A percentile compares a stretch with the other conserved stretches of the same genome.
Conservation (phyloP, 2,329 filamentous ascomycete genomes). For the Colletotrichum aenigma region DNA sequence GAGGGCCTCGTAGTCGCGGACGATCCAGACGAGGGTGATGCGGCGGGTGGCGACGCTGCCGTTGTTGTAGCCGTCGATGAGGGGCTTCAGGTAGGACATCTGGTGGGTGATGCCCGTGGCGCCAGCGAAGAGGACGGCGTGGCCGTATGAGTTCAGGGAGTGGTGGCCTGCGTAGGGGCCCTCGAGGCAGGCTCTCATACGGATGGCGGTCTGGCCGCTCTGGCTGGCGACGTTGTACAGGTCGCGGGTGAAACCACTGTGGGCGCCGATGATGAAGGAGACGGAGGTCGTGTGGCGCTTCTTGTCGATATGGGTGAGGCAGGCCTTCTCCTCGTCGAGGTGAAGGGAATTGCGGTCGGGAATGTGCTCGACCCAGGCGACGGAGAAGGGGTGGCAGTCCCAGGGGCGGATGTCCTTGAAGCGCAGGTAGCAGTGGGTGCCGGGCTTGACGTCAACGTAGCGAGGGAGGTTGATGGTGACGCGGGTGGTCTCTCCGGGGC, state of each 20-base stretch:
- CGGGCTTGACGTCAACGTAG: constrained; percentile 68
- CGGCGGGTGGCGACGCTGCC: constrained; percentile 80
- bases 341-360: constrained; percentile 40
- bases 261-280: constrained; percentile 84
- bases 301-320: constrained; percentile 39
- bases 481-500: constrained; percentile 72
- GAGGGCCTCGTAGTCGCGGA: constrained; percentile 85
- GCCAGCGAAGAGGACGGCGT: constrained; percentile 87
- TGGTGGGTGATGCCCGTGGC: constrained; percentile 96
- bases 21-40: constrained; percentile 88
- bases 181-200: constrained; percentile 78
- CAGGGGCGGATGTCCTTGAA: constrained; percentile 69
- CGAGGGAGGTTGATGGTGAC: constrained; percentile 74
- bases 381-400: constrained; percentile 80
- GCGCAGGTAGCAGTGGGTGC: constrained; percentile 77
- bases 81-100: constrained; percentile 82
- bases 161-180: constrained; percentile 89
- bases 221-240: constrained; percentile 73
- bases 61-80: constrained; percentile 71
- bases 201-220: constrained; percentile 57
- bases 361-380: constrained; percentile 72
- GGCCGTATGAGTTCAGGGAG: constrained; percentile 89
- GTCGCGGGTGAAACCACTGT: constrained; percentile 85
- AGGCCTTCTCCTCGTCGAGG: constrained; percentile 39
- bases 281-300: constrained; percentile 59